phyloP scores from a whole-genome alignment of 2,329 filamentous ascomycete species.

The Cryphonectria radicalis region DNA sequence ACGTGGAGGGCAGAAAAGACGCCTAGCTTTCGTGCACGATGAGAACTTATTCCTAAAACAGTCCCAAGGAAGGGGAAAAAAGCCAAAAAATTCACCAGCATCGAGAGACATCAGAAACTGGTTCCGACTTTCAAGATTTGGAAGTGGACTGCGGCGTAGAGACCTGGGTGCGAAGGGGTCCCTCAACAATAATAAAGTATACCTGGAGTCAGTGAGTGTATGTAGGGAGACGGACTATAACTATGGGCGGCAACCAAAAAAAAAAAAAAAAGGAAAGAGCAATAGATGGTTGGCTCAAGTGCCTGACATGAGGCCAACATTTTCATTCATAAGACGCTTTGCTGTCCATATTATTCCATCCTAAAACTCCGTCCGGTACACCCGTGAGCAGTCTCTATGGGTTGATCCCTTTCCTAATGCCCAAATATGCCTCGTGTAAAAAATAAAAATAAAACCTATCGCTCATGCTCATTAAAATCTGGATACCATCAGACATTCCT shows the following conservation, averaged over 20 bases:
- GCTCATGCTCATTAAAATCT: slow-evolving; percentile 21
- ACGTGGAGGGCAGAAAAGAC: too few species aligned
- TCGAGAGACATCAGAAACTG: too few species aligned
- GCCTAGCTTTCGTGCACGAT: too few species aligned
- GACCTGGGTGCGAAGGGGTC: neutral
- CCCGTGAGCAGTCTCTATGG: neutral
- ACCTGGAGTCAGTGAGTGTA: neutral
- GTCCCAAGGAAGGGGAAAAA: too few species aligned
- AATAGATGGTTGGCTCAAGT: neutral
- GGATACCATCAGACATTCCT: slow-evolving; percentile 13
- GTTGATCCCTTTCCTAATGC: neutral
- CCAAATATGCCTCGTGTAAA: neutral
- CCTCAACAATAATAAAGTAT: neutral
- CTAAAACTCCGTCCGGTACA: neutral
- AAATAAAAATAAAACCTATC: neutral
- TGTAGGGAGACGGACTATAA: neutral
- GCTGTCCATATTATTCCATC: neutral
- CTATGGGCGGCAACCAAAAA: neutral
- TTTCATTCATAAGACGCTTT: neutral
- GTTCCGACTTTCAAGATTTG: too few species aligned
- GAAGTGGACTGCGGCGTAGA: neutral
- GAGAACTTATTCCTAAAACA: too few species aligned
- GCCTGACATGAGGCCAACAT: neutral
- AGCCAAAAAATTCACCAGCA: too few species aligned
- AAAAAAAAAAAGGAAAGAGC: neutral